Percentiles rank a stretch among this genome's conserved stretches.
phyloP scores from a whole-genome alignment of 2,329 filamentous ascomycete genomes.

The Pyrenophora tritici-repentis region DNA sequence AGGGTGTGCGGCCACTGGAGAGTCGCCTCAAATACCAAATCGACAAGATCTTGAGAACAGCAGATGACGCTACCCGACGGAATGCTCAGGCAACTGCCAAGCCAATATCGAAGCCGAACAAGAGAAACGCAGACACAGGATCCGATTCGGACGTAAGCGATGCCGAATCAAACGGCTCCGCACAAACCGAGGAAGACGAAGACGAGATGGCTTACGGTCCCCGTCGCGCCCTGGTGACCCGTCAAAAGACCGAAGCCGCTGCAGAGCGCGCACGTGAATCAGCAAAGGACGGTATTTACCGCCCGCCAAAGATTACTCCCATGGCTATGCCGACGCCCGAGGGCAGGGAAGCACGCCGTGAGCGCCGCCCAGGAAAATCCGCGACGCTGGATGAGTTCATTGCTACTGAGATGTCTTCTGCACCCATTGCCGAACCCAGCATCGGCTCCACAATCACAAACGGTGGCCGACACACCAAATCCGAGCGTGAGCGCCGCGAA shows the following conservation, averaged over 20 bases:
- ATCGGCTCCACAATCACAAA: slow-evolving; percentile 87
- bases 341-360: slow-evolving; percentile 65
- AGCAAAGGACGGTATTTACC: slow-evolving; percentile 73
- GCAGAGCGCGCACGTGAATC: slow-evolving; percentile 34
- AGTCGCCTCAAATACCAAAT: slow-evolving; percentile 92
- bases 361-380: slow-evolving; percentile 71
- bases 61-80: slow-evolving; percentile 65
- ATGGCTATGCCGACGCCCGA: slow-evolving; percentile 75
- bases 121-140: slow-evolving; percentile 45
- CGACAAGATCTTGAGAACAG: slow-evolving; percentile 88
- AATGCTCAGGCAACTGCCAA: slow-evolving; percentile 33
- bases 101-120: slow-evolving; percentile 27
- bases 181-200: slow-evolving; percentile 47
- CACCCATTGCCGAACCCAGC: slow-evolving; percentile 82
- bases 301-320: slow-evolving; percentile 84
- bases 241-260: slow-evolving; percentile 28
- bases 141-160: slow-evolving; percentile 51
- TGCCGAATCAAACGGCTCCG: slow-evolving; percentile 33
- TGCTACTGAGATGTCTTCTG: slow-evolving; percentile 77
- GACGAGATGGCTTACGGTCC: slow-evolving; percentile 68
- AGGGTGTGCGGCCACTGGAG: slow-evolving; percentile 87
- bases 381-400: slow-evolving; percentile 92
- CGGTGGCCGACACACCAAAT: slow-evolving; percentile 79
- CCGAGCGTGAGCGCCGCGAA: slow-evolving; percentile 72
- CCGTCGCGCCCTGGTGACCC: slow-evolving; percentile 57